Percentiles rank a stretch among this genome's conserved stretches.
Evolutionary conservation across 2,329 filamentous ascomycete species (phyloP).

Genomic region (Aspergillus quadrilineatus): DNA sequence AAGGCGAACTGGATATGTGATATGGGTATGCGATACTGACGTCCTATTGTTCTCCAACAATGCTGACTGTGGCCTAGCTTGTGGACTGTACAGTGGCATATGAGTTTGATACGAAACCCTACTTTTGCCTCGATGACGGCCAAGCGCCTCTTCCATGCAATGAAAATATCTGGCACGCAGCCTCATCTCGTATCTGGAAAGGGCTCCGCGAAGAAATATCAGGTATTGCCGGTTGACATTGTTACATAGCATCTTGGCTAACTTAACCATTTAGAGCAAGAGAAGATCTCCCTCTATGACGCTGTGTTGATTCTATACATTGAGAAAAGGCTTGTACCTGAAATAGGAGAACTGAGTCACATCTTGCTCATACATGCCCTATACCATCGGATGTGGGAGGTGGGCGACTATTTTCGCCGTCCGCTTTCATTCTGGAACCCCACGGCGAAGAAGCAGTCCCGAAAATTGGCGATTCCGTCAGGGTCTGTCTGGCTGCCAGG

Average conservation of each 20-base stretch:
- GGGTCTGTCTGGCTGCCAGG: slow-evolving; percentile 49
- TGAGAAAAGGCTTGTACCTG: slow-evolving; percentile 47
- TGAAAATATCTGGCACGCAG: slow-evolving; percentile 44
- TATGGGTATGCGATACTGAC: slow-evolving; percentile 40
- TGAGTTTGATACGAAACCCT: slow-evolving; percentile 36
- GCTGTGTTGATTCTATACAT: slow-evolving; percentile 50
- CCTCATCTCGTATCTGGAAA: slow-evolving; percentile 35
- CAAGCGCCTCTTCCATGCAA: slow-evolving; percentile 41
- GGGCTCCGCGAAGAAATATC: slow-evolving; percentile 22
- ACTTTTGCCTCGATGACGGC: slow-evolving; percentile 43
- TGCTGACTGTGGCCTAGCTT: slow-evolving; percentile 30
- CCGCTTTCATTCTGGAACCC: slow-evolving; percentile 49
- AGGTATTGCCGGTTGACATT: slow-evolving; percentile 17
- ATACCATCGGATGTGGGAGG: slow-evolving; percentile 52
- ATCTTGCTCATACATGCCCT: slow-evolving; percentile 52
- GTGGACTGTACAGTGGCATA: slow-evolving; percentile 45
- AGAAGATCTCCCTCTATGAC: slow-evolving; percentile 40
- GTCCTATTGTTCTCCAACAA: background rate
- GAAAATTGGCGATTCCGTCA: slow-evolving; percentile 33
- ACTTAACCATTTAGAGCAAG: slow-evolving; percentile 17
- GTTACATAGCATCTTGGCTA: background rate
- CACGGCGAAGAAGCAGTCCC: slow-evolving; percentile 42
- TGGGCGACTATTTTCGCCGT: slow-evolving; percentile 46
- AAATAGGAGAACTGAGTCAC: slow-evolving; percentile 51
- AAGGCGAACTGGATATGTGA: slow-evolving; percentile 42